Base-by-base conservation (phyloP, 2,329 filamentous ascomycete species). In the Calonectria hongkongensis region DNA sequence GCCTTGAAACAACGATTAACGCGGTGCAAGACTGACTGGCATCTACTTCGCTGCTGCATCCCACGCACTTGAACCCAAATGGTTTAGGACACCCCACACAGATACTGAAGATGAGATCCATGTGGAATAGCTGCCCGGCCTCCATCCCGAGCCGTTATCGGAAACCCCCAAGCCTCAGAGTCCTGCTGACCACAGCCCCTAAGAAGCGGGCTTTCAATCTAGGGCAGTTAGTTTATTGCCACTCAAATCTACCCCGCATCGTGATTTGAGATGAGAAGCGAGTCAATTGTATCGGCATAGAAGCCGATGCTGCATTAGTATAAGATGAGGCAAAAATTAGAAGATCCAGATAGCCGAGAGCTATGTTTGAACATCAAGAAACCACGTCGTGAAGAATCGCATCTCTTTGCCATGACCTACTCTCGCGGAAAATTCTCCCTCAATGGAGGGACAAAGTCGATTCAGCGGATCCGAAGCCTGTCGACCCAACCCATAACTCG, bases 81-180 rank as follows among this genome's bases (percentile, higher is more conserved):
- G 47, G 47, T 50, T 9, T 50, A 50, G 47, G 10, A 13, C 13
- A 28, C 47, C 27, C 47, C 47, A 50, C 47, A 50, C 25, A 25
- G 15, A 15, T 28, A 50, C 9, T 15, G 2, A 45, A 10, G 1
- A 27, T 28, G 21, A 50, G 21, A 1, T 4, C 21, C 47, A 50
- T 50, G 47, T 27, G 8, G 15, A 27, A 10, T 21, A 13, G 3
- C 15, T 27, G 21, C 12, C 21, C 47, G 47, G 47, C 21, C 10
- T 50, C 47, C 2, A 50, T 50, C 15, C 47, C 47, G 47, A 50
- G 47, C 47, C 47, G 47, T 28, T 50, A 50, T 50, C 47, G 47
- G 47, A 50, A 50, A 15, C 21, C 21, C 10, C 47, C 21, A 50
- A 28, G 21, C 12, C 9, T 13, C 47, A 10, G 8, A 28, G n/a